Percentiles rank a stretch among this genome's conserved stretches.
phyloP scores from a whole-genome alignment of 1,284 basidiomycete genomes.

The Coniophora puteana region DNA sequence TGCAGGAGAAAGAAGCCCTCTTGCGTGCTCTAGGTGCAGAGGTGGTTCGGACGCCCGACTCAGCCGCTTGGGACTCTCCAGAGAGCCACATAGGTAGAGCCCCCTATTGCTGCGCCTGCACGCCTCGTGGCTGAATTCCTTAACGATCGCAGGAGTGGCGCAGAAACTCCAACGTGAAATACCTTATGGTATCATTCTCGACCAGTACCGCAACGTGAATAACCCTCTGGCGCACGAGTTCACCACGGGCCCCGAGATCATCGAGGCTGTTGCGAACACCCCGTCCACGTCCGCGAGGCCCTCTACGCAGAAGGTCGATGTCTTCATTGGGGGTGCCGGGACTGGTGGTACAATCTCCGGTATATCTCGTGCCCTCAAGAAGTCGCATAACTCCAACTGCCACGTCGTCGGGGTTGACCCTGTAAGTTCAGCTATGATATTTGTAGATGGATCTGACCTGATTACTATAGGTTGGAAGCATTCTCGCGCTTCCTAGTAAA shows the following conservation, averaged over 20 bases:
- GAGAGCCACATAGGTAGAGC: constrained; percentile 87
- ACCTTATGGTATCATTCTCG: constrained; percentile 84
- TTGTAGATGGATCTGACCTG: constrained; percentile 4
- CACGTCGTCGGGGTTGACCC: constrained; percentile 90
- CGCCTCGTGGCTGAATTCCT: constrained; percentile 79
- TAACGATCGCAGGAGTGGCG: constrained; percentile 81
- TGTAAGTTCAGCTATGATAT: constrained; percentile 38
- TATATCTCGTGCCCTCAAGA: constrained; percentile 79
- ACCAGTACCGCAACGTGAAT: constrained; percentile 85
- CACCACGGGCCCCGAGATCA: constrained; percentile 88
- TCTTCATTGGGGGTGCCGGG: constrained; percentile 86
- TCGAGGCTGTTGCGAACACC: constrained; percentile 64
- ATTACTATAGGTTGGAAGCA: constrained; percentile 68
- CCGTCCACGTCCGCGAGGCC: constrained; percentile 51
- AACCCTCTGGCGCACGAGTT: constrained; percentile 90
- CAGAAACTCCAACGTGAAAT: constrained; percentile 75
- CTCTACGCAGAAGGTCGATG: constrained; percentile 76
- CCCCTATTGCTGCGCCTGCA: constrained; percentile 19
- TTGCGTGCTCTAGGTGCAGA: constrained; percentile 90
- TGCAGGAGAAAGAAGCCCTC: constrained; percentile 89
- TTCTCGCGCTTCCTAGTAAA: constrained; percentile 72
- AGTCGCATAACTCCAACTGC: constrained; percentile 66
- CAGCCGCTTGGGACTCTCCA: constrained; percentile 81
- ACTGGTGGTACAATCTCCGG: constrained; percentile 96
- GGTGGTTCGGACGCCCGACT: constrained; percentile 92